Evolutionary conservation across 1,139 yeast species (phyloP), one percentile per base, ranked within the genome.

Genomic region (Diutina scorzettiae): DNA sequence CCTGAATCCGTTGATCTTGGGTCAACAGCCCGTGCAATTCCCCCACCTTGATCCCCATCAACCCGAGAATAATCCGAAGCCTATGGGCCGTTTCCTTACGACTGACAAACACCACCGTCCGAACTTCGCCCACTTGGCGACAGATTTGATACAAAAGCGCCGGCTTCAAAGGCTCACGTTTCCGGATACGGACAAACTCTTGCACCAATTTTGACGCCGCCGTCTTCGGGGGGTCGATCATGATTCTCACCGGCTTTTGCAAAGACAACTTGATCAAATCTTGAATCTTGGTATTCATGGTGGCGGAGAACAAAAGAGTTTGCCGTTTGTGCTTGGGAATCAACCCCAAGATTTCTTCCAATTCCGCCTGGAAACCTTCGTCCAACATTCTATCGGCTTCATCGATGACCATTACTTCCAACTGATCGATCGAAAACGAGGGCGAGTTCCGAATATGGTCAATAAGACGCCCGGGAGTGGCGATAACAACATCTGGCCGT

Each of bases 351-450:
- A 91, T 89, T 58, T 91, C 98, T 8, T 87, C 81, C 53, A 91
- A 68, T 63, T 91, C 98, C 43, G 78, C 87, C 59, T 89, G 96
- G 75, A 91, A 91, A 54, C 98, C 98, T 63, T 91, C 98, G 59
- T 91, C 99, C 52, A 91, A 72, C 98, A 91, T 91, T 66, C 99
- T 78, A 69, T 93, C 99, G 45, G 98, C 99, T 67, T 87, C 97
- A 66, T 93, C 98, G 52, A 91, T 76, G 27, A 93, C 94, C 55
- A 91, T 69, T 46, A 93, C 84, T 62, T 91, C 98, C 43, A 91
- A 89, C 20, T 80, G 72, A 52, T 91, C 97, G 41, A 89, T 94
- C 41, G 80, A 78, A 62, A 91, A 91, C 43, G 94, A 81, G 8
- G 96, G 91, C 4, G 97, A 87, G 64, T 91, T 91, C 56, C 97